Conservation (phyloP, 495 filamentous ascomycete genomes). For the Friedmanniomyces endolithicus region DNA sequence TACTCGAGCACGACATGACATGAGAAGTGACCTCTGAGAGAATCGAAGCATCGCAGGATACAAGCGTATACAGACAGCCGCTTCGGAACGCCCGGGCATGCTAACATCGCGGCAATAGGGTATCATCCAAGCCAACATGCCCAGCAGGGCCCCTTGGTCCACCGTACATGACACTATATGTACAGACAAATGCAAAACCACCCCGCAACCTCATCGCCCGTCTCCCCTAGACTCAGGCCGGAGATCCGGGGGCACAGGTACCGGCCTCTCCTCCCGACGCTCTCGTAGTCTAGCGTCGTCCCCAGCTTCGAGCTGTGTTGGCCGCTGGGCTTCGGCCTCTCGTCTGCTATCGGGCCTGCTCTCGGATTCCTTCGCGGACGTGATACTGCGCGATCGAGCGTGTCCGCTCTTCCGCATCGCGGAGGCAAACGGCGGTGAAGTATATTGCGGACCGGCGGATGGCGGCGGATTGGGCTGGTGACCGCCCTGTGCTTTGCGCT, state of each 20-base stretch:
- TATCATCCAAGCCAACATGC: background rate
- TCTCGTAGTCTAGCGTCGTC: background rate
- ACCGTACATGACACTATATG: background rate
- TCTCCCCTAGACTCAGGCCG: background rate
- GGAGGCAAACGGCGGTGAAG: constrained; percentile 38
- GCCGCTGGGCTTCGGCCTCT: constrained; percentile 2
- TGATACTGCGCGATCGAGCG: constrained; percentile 9
- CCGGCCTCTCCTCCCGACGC: background rate
- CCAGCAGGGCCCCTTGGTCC: background rate
- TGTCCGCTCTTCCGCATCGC: background rate
- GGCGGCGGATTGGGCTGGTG: constrained; percentile 48
- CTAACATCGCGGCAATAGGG: background rate
- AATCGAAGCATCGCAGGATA: too few relatives aligned
- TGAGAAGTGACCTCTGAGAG: too few relatives aligned
- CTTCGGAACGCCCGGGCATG: too few relatives aligned
- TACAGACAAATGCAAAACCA: background rate
- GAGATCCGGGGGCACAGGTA: background rate
- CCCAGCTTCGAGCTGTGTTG: background rate
- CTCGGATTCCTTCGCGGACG: constrained; percentile 7
- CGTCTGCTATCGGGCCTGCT: constrained; percentile 7
- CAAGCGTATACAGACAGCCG: too few relatives aligned
- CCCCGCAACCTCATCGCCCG: background rate
- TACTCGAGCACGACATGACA: too few relatives aligned
- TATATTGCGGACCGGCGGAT: constrained; percentile 28
- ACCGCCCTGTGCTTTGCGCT: constrained; percentile 56